Evolutionary conservation across 306 rosid species (phyloP).

Genomic region (Herpetospermum pedunculosum): DNA sequence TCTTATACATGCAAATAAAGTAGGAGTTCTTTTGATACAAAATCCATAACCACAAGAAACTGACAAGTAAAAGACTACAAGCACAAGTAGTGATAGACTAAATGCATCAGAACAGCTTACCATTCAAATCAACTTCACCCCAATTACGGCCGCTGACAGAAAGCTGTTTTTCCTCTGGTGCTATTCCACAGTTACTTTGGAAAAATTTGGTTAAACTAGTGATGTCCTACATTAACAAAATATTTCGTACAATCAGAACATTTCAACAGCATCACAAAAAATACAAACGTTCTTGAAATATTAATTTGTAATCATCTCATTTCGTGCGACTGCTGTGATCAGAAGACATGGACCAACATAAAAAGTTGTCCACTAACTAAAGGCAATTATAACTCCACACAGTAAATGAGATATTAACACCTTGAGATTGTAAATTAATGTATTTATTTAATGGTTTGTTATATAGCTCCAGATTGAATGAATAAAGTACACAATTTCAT

Average conservation of each 20-base stretch:
- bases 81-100: neutral
- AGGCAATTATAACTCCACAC: neutral
- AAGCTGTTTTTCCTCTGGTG: constrained; percentile 78
- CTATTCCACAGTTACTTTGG: constrained; percentile 60
- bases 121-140: constrained; percentile 95
- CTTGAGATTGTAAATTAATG: no score
- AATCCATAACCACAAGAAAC: neutral
- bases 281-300: neutral
- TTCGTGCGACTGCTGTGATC: neutral
- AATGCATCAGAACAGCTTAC: constrained; percentile 30
- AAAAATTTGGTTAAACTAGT: constrained; percentile 62
- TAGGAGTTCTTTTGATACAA: neutral
- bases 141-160: constrained; percentile 95
- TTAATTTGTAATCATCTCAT: neutral
- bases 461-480: no score
- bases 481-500: no score
- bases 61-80: neutral
- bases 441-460: no score
- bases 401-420: neutral
- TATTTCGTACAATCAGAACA: neutral
- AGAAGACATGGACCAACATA: neutral
- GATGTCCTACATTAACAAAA: constrained; percentile 46
- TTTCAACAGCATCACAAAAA: neutral
- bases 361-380: neutral
- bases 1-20: neutral